These are phyloP conservation scores for Botrytis fragariae DNA, from an alignment of 2,329 filamentous ascomycete species.

Conservation along the genomic window DNA sequence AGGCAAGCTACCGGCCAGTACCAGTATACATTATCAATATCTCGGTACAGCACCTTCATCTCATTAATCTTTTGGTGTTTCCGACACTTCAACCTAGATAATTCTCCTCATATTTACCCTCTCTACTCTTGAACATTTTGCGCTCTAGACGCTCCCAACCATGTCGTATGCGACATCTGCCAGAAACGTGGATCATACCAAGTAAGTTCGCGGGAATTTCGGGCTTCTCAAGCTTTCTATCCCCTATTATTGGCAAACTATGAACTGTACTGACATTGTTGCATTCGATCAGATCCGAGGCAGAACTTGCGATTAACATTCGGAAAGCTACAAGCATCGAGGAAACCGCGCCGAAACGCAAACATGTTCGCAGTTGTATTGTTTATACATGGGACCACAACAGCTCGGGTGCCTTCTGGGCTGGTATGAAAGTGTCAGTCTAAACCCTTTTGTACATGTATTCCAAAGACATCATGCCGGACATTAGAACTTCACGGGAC, in stretches of 20 bases:
- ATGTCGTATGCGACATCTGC: constrained; percentile 34
- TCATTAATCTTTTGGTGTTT: neutral
- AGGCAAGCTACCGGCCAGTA: constrained; percentile 3
- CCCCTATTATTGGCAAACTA: neutral
- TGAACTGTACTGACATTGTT: constrained; percentile 22
- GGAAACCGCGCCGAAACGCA: constrained; percentile 69
- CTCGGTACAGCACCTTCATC: constrained; percentile 10
- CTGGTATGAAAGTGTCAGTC: constrained; percentile 93
- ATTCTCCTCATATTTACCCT: neutral
- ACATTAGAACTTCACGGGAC: neutral
- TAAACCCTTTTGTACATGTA: constrained; percentile 4
- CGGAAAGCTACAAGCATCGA: constrained; percentile 67
- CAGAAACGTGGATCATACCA: constrained; percentile 39
- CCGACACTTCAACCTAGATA: neutral
- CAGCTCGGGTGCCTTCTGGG: constrained; percentile 92
- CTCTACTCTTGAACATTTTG: constrained; percentile 20
- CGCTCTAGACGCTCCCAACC: constrained; percentile 27
- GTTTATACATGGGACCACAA: constrained; percentile 99
- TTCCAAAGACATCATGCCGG: neutral
- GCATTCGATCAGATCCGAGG: constrained; percentile 54
- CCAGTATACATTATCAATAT: neutral
- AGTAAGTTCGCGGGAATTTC: constrained; percentile 32
- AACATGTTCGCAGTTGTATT: constrained; percentile 97
- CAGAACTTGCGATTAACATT: constrained; percentile 68
- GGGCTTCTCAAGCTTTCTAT: constrained; percentile 6